Evolutionary conservation across 2,329 filamentous ascomycete genomes (phyloP), one percentile per base, ranked within the genome.

Genomic region (Epichloe bromicola): DNA sequence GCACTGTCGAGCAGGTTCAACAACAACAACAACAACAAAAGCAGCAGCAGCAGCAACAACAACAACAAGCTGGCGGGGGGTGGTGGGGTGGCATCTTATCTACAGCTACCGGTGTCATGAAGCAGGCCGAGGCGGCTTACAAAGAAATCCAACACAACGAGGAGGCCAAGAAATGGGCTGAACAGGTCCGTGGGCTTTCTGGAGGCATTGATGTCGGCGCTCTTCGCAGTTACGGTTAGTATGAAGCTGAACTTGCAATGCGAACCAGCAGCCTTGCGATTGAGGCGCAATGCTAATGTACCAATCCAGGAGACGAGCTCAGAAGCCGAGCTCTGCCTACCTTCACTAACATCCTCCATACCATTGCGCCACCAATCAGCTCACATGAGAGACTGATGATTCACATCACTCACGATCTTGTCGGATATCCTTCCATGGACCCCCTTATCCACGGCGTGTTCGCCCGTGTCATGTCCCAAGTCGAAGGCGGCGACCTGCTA

Each of bases 301-400:
- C 10, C 15, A 10, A 51, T 12, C 26, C 63, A 95, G 90, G 90
- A 58, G 90, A 89, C 63, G 90, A 95, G 64, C 75, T 95, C 56
- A 83, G 84, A 60, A 84, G 85, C 60, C 85, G 88, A 60, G 93
- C 93, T 52, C 75, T 98, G 34, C 93, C 93, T 33, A 96, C 93
- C 44, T 95, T 98, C 65, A 91, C 90, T 64, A 88, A 89, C 63
- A 85, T 98, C 61, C 80, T 98, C 55, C 88, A 97, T 67, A 96
- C 90, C 26, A 83, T 98, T 57, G 93, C 93, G 0, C 93, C 93
- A 44, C 93, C 93, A 11, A 98, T 98, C 63, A 90, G 89, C 51
- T 93, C 91, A 8, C 93, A 98, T 70, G 93, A 98, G 70, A 87
- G 91, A 47, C 85, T 98, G 7, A 86, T 94, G 61, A 97, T 98